phyloP scores from a whole-genome alignment of 2,329 filamentous ascomycete species.

The Chaetomiaceae sp. region DNA sequence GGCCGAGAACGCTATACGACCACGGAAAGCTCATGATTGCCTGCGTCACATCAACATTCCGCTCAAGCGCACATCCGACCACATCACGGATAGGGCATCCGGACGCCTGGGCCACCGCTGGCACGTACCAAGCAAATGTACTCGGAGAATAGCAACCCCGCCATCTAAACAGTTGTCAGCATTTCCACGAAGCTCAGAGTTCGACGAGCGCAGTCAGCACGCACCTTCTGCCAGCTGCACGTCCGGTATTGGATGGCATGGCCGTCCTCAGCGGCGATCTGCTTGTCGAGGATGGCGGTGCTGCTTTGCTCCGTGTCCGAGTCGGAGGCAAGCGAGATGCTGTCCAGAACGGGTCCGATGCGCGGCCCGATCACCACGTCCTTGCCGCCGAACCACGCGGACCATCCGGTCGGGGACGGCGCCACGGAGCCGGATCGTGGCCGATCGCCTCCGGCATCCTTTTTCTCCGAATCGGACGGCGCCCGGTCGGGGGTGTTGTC shows the following conservation, averaged over 20 bases:
- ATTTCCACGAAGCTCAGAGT: no score
- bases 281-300: slow-evolving; percentile 52
- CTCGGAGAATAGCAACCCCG: slow-evolving; percentile 80
- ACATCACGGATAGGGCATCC: background rate
- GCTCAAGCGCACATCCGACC: background rate
- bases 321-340: slow-evolving; percentile 32
- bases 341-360: slow-evolving; percentile 44
- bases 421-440: background rate
- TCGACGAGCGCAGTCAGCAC: background rate
- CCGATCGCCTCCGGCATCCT: background rate
- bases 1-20: slow-evolving; percentile 81
- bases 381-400: slow-evolving; percentile 37
- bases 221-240: slow-evolving; percentile 74
- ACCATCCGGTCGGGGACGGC: slow-evolving; percentile 18
- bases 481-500: background rate
- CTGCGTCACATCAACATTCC: slow-evolving; percentile 8
- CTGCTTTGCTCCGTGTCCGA: slow-evolving; percentile 26
- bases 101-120: background rate
- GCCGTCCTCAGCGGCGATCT: slow-evolving; percentile 71
- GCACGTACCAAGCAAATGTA: slow-evolving; percentile 69
- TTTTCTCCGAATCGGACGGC: background rate
- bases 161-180: slow-evolving; percentile 70
- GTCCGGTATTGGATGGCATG: slow-evolving; percentile 87
- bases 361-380: slow-evolving; percentile 46
- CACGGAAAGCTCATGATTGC: slow-evolving; percentile 94